phyloP scores from a whole-genome alignment of 441 rosid genomes.

The Brassica balearica region DNA sequence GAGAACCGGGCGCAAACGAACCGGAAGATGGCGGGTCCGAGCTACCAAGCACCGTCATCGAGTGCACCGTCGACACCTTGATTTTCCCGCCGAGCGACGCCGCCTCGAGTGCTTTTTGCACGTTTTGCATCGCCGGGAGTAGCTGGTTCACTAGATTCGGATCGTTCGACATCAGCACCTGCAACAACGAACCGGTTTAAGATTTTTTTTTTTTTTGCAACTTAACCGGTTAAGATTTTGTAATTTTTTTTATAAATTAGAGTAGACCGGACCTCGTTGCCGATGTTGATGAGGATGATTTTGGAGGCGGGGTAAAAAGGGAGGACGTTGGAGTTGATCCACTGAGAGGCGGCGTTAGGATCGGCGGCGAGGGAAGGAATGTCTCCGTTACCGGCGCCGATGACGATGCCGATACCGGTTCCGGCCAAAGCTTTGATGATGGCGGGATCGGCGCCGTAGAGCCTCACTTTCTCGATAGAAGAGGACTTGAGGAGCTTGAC shows the following conservation, averaged over 20 bases:
- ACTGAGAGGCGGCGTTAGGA: constrained; percentile 76
- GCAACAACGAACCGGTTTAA: background rate
- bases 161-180: constrained; percentile 57
- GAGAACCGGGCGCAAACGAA: constrained; percentile 62
- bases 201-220: background rate
- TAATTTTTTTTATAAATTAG: background rate
- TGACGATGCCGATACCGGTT: constrained; percentile 79
- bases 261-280: constrained; percentile 72
- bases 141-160: constrained; percentile 75
- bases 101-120: constrained; percentile 70
- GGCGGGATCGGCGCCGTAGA: constrained; percentile 87
- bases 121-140: constrained; percentile 83
- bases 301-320: constrained; percentile 84
- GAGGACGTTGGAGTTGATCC: constrained; percentile 81
- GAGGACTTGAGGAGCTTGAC: constrained; percentile 84
- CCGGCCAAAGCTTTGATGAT: constrained; percentile 77
- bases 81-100: constrained; percentile 77
- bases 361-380: constrained; percentile 78
- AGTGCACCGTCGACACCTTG: constrained; percentile 85
- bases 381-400: constrained; percentile 84
- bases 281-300: constrained; percentile 78
- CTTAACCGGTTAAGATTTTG: background rate
- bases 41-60: constrained; percentile 75
- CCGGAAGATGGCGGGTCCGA: constrained; percentile 95
- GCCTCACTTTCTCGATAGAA: constrained; percentile 70